A percentile compares a stretch with the other conserved stretches of the same genome.
Conservation (phyloP, 805 yeast genomes). For the Candida ipomoeae region DNA sequence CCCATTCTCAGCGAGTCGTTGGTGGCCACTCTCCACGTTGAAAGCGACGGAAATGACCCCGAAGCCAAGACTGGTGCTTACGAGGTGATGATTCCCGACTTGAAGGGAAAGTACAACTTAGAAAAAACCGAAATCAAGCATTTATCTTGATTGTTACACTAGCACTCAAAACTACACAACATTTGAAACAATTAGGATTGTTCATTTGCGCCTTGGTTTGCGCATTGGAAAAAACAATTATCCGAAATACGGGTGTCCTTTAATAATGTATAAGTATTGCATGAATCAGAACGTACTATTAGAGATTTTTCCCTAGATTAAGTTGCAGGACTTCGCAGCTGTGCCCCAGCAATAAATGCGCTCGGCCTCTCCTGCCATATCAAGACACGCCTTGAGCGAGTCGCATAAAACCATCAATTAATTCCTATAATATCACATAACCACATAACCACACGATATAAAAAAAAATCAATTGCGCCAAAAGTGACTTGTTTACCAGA, state of each 20-base stretch:
- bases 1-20: constrained; percentile 55
- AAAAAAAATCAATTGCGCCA: neutral
- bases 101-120: constrained; percentile 32
- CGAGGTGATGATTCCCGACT: constrained; percentile 66
- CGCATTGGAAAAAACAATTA: neutral
- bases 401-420: neutral
- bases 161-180: neutral
- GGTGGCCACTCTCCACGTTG: constrained; percentile 71
- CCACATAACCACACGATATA: neutral
- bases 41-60: constrained; percentile 48
- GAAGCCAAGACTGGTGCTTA: constrained; percentile 58
- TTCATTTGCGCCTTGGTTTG: neutral
- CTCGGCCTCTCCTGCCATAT: neutral
- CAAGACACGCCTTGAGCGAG: neutral
- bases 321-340: neutral
- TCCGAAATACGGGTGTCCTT: neutral
- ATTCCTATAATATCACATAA: neutral
- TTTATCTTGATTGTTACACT: constrained; percentile 7
- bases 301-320: neutral
- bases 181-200: neutral
- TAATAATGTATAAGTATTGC: neutral
- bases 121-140: constrained; percentile 34
- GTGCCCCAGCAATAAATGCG: neutral
- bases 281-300: neutral
- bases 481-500: neutral